Evolutionary conservation across 305 asterid species (phyloP), one percentile per base, ranked within the genome.

Genomic region (Nicotiana rustica): DNA sequence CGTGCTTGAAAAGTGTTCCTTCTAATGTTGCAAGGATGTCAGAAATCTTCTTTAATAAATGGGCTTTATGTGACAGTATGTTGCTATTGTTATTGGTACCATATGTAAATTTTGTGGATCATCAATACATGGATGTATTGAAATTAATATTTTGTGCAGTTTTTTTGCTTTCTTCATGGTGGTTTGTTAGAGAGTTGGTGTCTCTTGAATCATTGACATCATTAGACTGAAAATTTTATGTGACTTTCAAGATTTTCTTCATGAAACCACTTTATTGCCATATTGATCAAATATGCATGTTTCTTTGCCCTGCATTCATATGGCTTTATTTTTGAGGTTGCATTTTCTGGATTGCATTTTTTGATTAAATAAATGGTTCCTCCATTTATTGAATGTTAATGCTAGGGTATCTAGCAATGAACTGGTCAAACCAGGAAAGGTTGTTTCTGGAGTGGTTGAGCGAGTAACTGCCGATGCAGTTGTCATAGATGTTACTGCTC

Each of bases 371-470:
- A 56, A 9, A 29, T 56, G 80, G 31, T 31, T 9, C 33, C n/a
- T 56, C 49, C 80, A 56, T 55, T 55, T 31, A 31, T 76, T 76
- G 52, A 15, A 55, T 17, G 80, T 31, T 17, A 31, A 76, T 76
- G 67, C 79, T 81, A 96, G 99, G 91, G 83, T 85, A 49, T 84
- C 85, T 10, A 88, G 77, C 84, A 91, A 89, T 85, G 97, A 87
- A 81, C 80, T 81, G 71, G 82, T 91, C 85, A 89, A 90, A 82
- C 91, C 90, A 64, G 98, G 99, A 81, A 93, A 90, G 84, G 62
- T 93, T 67, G 97, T 96, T 78, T 89, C 98, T 87, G 99, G 98
- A 88, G 88, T 90, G 86, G 97, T 95, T 76, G 96, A 92, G 82
- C 91, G 86, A 84, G 86, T 91, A 80, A 89, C 94, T 73, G 89